A percentile compares a stretch with the other conserved stretches of the same genome.
phyloP scores from a whole-genome alignment of 1,284 basidiomycete species.

The Cutaneotrichosporon sp. region DNA sequence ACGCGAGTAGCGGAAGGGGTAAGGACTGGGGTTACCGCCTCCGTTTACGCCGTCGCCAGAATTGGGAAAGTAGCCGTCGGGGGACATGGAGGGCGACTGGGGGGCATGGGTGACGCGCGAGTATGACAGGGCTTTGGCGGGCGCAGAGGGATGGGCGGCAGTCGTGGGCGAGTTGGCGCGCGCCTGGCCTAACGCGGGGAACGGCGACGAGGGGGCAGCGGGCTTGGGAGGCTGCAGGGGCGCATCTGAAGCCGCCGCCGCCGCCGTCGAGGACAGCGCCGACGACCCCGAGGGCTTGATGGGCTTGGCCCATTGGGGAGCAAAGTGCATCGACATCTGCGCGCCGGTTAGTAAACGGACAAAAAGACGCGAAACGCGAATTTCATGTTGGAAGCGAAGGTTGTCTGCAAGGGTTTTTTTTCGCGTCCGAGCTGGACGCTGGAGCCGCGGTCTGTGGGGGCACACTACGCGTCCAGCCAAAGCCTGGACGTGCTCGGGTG shows the following conservation, averaged over 20 bases:
- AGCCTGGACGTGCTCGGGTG: too few species aligned
- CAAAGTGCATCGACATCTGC: conserved; percentile 48
- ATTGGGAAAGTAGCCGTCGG: conserved; percentile 54
- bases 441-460: too few species aligned
- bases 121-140: conserved; percentile 54
- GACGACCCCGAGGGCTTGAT: conserved; percentile 44
- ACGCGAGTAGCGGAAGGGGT: conserved; percentile 79
- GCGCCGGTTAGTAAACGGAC: too few species aligned
- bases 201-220: conserved; percentile 23
- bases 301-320: conserved; percentile 47
- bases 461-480: too few species aligned
- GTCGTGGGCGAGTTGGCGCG: conserved; percentile 31
- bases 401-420: too few species aligned
- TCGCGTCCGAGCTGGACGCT: too few species aligned
- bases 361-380: too few species aligned
- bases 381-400: too few species aligned
- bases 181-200: conserved; percentile 38
- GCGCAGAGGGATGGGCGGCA: conserved; percentile 37
- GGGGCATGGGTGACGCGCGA: conserved; percentile 52
- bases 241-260: background rate
- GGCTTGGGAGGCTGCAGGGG: conserved; percentile 6
- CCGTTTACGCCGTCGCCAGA: conserved; percentile 43
- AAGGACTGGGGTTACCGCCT: conserved; percentile 17
- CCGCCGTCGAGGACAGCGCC: conserved; percentile 10
- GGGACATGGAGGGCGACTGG: conserved; percentile 49